phyloP scores from a whole-genome alignment of 169 alveolate genomes.

The Plasmodium vivax region DNA sequence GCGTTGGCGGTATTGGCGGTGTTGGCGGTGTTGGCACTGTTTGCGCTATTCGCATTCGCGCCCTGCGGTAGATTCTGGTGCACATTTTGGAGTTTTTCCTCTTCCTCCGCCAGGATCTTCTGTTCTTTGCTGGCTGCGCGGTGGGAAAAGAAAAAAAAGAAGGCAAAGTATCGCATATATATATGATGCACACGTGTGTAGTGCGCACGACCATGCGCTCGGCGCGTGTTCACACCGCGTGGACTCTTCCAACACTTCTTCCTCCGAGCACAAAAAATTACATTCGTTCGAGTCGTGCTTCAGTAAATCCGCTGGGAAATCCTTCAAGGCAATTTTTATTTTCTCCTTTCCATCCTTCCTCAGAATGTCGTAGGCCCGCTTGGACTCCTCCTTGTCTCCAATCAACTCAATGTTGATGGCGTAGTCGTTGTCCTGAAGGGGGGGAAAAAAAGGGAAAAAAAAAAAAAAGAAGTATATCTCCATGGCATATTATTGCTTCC shows the following conservation, averaged over 20 bases:
- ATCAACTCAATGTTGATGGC: constrained; percentile 23
- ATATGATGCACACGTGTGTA: background rate
- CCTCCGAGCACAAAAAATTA: background rate
- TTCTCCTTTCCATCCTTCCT: constrained; percentile 56
- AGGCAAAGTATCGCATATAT: background rate
- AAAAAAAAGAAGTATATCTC: too few relatives aligned
- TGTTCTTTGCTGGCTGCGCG: constrained; percentile 17
- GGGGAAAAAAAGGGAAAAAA: background rate
- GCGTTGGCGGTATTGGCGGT: background rate
- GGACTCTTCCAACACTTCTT: background rate
- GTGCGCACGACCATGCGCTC: background rate
- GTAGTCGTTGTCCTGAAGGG: constrained; percentile 41
- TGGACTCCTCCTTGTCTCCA: constrained; percentile 10
- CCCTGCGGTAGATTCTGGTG: background rate
- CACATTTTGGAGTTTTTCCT: constrained; percentile 14
- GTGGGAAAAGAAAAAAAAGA: background rate
- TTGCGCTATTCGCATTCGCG: background rate
- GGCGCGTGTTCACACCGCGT: background rate
- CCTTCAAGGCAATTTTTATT: constrained; percentile 17
- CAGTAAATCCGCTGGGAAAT: constrained; percentile 30
- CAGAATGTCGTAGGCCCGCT: constrained; percentile 10
- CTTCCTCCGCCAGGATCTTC: constrained; percentile 12
- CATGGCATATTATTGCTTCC: background rate
- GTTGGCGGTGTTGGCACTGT: background rate
- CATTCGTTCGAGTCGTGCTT: constrained; percentile 55